phyloP scores from a whole-genome alignment of 2,329 filamentous ascomycete species.

The Colletotrichum sp. region DNA sequence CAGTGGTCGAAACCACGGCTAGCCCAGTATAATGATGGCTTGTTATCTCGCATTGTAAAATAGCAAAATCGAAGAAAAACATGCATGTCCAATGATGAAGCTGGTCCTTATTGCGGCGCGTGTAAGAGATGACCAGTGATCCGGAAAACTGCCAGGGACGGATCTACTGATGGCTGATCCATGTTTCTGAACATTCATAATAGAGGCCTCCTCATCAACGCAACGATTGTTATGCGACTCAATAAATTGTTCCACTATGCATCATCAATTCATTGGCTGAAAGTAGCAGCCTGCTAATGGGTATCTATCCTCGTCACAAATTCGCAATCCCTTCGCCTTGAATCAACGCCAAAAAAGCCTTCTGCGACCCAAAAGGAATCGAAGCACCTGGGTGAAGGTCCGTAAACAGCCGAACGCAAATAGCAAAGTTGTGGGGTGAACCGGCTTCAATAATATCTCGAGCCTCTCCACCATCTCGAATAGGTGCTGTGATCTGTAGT shows the following conservation, averaged over 20 bases:
- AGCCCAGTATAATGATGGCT: neutral
- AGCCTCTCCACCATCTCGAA: neutral
- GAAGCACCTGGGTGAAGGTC: neutral
- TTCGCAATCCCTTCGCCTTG: neutral
- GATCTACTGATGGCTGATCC: neutral
- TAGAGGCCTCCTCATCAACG: neutral
- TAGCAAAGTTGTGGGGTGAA: neutral
- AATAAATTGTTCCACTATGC: neutral
- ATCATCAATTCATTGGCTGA: neutral
- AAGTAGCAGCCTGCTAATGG: neutral
- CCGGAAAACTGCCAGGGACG: neutral
- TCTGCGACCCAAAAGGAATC: neutral
- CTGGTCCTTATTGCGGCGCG: rapidly evolving
- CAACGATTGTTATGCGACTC: neutral
- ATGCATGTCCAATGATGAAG: neutral
- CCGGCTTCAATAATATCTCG: neutral
- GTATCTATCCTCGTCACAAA: neutral
- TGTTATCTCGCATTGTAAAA: neutral
- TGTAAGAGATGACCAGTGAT: neutral
- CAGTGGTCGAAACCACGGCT: too few species aligned
- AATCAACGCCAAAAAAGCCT: neutral
- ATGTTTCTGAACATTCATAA: rapidly evolving
- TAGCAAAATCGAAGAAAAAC: neutral
- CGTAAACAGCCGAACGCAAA: neutral
- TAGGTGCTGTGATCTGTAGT: constrained; percentile 7